Evolutionary conservation across 306 rosid genomes (phyloP).

Genomic region (Luffa aegyptiaca): DNA sequence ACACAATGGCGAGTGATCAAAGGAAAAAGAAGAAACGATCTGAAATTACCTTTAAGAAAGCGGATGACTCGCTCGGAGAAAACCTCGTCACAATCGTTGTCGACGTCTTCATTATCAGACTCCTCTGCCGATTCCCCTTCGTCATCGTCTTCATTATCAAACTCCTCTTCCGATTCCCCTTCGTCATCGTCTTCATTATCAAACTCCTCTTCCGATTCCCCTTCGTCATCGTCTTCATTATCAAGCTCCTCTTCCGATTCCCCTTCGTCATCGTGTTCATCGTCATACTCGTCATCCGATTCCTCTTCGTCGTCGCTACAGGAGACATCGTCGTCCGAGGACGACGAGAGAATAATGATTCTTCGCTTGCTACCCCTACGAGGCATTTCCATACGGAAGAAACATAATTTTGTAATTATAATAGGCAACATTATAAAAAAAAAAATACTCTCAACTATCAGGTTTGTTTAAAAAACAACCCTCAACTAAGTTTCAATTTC

Average conservation of each 20-base stretch:
- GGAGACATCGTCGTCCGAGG: background rate
- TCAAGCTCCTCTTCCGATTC: background rate
- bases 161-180: constrained; percentile 8
- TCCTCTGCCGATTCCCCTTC: background rate
- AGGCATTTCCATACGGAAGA: background rate
- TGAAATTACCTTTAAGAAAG: constrained; percentile 36
- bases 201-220: background rate
- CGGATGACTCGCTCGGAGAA: constrained; percentile 32
- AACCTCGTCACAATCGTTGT: constrained; percentile 22
- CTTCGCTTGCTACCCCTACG: background rate
- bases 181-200: constrained; percentile 2
- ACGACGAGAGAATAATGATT: background rate
- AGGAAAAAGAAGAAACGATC: background rate
- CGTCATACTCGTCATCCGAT: background rate
- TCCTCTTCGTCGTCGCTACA: constrained; percentile 3
- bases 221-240: background rate
- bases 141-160: background rate
- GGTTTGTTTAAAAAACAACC: no score
- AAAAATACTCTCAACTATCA: no score
- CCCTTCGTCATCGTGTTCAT: constrained; percentile 3
- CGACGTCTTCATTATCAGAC: background rate
- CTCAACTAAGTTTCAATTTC: no score
- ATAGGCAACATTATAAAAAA: no score
- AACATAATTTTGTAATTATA: no score
- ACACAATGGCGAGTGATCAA: background rate